Conservation (phyloP, 176 grass and related monocot genomes). For the Rhynchospora pubera region DNA sequence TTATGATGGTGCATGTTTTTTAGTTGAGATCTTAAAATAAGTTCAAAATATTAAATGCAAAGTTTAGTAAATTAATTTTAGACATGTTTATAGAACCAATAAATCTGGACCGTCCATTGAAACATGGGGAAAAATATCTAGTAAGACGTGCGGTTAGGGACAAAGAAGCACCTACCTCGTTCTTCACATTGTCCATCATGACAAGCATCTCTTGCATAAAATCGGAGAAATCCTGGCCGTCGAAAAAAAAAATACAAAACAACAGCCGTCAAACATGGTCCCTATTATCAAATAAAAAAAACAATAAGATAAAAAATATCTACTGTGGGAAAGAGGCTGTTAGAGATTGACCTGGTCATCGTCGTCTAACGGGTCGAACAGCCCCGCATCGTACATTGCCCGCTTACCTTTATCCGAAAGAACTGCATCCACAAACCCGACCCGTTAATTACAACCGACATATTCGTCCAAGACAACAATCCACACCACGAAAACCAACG, state of each 20-base stretch:
- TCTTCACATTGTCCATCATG: conserved; percentile 96
- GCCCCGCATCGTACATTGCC: conserved; percentile 80
- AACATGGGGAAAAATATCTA: not conserved
- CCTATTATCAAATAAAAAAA: not conserved
- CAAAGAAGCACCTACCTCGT: conserved; percentile 51
- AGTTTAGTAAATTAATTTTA: not conserved
- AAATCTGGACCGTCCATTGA: not conserved
- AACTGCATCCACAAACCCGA: conserved; percentile 43
- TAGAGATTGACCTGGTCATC: conserved; percentile 52
- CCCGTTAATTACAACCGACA: conserved; percentile 1
- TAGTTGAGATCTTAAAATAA: not conserved
- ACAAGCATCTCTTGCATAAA: conserved; percentile 98
- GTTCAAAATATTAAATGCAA: not conserved
- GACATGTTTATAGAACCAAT: not conserved
- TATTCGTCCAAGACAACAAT: not conserved
- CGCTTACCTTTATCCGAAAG: conserved; percentile 86
- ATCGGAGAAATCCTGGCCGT: conserved; percentile 82
- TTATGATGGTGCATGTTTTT: not conserved
- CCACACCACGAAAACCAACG: not conserved
- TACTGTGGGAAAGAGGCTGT: not conserved
- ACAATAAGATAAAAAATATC: not conserved
- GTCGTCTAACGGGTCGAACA: conserved; percentile 85
- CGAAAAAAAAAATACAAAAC: conserved; percentile 16
- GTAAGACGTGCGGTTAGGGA: not conserved
- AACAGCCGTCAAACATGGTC: conserved; percentile 6